Conservation (phyloP, 768 basidiomycete species). For the Chalciporus piperatus region DNA sequence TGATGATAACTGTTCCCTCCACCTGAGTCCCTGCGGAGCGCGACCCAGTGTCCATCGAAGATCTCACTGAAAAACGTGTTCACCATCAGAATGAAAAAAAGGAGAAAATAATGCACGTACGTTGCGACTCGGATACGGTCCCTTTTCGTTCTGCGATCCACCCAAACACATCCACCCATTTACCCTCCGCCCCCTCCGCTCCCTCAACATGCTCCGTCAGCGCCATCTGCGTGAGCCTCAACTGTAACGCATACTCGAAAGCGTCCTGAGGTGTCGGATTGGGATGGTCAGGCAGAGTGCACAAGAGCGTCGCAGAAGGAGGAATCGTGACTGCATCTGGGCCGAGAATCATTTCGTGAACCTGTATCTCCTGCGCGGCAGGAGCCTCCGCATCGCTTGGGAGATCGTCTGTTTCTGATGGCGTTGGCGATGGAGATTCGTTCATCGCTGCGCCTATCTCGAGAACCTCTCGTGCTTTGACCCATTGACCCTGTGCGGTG, state of each 20-base stretch:
- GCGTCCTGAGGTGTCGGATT: constrained; percentile 50
- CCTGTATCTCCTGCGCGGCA: constrained; percentile 1
- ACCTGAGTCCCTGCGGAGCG: constrained; percentile 25
- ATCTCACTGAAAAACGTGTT: constrained; percentile 21
- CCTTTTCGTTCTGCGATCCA: constrained; percentile 74
- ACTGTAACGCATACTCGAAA: constrained; percentile 78
- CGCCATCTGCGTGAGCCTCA: constrained; percentile 83
- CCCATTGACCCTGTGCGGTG: constrained; percentile 77
- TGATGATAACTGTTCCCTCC: constrained; percentile 10
- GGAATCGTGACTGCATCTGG: constrained; percentile 34
- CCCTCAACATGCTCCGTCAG: constrained; percentile 83
- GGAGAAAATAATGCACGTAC: constrained; percentile 14
- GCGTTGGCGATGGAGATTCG: constrained; percentile 31
- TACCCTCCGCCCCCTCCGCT: constrained; percentile 73
- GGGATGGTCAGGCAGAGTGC: constrained; percentile 46
- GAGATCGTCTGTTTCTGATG: constrained; percentile 33
- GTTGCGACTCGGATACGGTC: constrained; percentile 22
- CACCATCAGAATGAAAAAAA: neutral
- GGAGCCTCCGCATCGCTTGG: constrained; percentile 20
- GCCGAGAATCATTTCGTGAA: constrained; percentile 30
- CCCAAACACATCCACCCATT: constrained; percentile 81
- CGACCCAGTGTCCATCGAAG: constrained; percentile 29
- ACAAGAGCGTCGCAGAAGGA: constrained; percentile 41
- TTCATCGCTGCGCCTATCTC: constrained; percentile 70
- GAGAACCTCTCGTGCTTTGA: constrained; percentile 69